A percentile compares a stretch with the other conserved stretches of the same genome.
These are phyloP conservation scores for Arabidopsis lyrata DNA, from an alignment of 441 rosid genomes.

Conservation along the genomic window DNA sequence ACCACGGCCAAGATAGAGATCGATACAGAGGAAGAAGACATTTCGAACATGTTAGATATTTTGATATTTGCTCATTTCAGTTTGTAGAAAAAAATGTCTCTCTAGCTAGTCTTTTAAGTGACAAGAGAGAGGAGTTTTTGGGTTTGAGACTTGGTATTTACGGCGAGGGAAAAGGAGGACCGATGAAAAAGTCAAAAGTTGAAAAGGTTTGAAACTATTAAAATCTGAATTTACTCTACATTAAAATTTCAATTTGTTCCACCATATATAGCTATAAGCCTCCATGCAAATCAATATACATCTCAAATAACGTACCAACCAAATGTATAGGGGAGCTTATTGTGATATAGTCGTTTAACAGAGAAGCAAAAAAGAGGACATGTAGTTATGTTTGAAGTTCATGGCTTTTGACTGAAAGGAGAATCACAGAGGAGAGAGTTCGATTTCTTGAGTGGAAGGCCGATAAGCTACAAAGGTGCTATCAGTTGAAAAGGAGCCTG, in stretches of 20 bases:
- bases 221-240: not conserved
- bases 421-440: conserved; percentile 68
- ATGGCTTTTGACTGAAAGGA: not conserved
- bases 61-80: not conserved
- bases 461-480: conserved; percentile 74
- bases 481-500: conserved; percentile 82
- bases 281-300: no score
- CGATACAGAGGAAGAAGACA: not conserved
- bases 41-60: not conserved
- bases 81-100: not conserved
- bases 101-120: not conserved
- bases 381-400: not conserved
- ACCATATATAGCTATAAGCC: no score
- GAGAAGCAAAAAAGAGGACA: not conserved
- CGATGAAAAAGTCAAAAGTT: not conserved
- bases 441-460: conserved; percentile 76
- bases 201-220: not conserved
- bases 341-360: no score
- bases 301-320: not conserved
- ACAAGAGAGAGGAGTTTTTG: not conserved
- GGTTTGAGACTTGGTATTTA: not conserved
- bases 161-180: not conserved
- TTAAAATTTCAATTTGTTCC: not conserved
- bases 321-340: no score
- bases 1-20: not conserved